Conservation (phyloP, 257 asterid genomes). For the Solanum bulbocastanum region DNA sequence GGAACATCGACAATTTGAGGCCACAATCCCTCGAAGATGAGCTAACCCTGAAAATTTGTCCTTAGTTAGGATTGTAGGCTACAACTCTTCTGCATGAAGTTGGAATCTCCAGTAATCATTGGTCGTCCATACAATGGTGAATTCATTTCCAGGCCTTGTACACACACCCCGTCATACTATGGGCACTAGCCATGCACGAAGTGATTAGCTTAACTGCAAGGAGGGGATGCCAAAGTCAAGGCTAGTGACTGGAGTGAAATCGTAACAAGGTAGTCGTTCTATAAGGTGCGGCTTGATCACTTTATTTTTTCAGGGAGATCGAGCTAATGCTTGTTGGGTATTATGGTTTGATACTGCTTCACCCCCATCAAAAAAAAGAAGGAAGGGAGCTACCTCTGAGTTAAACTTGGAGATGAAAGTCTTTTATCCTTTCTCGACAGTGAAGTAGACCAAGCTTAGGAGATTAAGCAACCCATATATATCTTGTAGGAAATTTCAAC, state of each 20-base stretch:
- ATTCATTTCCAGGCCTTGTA: too few species aligned
- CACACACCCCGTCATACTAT: background rate
- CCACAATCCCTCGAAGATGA: too few species aligned
- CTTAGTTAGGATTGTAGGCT: background rate
- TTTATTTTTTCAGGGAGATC: too few species aligned
- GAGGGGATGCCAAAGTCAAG: background rate
- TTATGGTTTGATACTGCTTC: background rate
- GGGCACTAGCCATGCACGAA: background rate
- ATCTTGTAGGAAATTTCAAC: too few species aligned
- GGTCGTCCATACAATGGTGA: background rate
- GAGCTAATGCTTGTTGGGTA: too few species aligned
- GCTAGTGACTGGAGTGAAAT: background rate
- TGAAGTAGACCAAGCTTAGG: too few species aligned
- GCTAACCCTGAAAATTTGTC: too few species aligned
- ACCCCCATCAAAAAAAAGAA: background rate
- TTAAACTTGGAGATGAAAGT: background rate
- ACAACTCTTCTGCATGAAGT: background rate
- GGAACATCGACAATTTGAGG: too few species aligned
- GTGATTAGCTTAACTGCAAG: background rate
- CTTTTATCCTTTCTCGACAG: too few species aligned
- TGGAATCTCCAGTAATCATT: background rate
- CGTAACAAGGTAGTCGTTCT: too few species aligned
- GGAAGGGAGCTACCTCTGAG: background rate
- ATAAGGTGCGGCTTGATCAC: background rate
- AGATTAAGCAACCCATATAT: too few species aligned